These are phyloP conservation scores for Asterophora lycoperdoides DNA, from an alignment of 768 basidiomycete species.

Conservation along the genomic window DNA sequence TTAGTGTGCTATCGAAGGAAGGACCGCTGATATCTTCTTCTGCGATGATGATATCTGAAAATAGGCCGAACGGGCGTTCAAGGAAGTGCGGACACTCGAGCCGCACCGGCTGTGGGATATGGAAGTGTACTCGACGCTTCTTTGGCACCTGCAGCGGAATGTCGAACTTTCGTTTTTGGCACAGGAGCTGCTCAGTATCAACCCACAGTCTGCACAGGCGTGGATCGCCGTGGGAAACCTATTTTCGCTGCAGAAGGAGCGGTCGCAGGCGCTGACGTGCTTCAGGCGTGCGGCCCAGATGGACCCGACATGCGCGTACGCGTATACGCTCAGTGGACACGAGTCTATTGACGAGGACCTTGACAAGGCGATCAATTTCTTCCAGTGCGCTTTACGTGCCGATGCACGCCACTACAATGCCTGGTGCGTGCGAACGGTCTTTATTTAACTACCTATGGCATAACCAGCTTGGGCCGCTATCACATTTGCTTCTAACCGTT, in stretches of 20 bases:
- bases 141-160: slow-evolving; percentile 89
- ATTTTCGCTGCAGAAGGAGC: slow-evolving; percentile 93
- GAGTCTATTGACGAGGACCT: slow-evolving; percentile 96
- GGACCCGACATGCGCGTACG: slow-evolving; percentile 89
- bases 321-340: slow-evolving; percentile 94
- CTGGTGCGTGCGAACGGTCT: slow-evolving; percentile 56
- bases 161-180: slow-evolving; percentile 88
- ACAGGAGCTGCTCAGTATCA: slow-evolving; percentile 84
- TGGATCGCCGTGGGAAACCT: slow-evolving; percentile 98
- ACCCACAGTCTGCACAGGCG: slow-evolving; percentile 77
- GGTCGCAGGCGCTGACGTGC: slow-evolving; percentile 88
- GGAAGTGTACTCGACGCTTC: slow-evolving; percentile 93
- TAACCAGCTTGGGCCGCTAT: too few species aligned
- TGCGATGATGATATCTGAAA: background rate
- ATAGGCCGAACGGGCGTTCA: slow-evolving; percentile 89
- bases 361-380: slow-evolving; percentile 87
- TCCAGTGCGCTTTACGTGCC: slow-evolving; percentile 85
- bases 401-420: slow-evolving; percentile 97
- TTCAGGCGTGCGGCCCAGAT: slow-evolving; percentile 89
- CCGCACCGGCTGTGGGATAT: slow-evolving; percentile 91
- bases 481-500: too few species aligned
- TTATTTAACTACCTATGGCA: too few species aligned
- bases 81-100: slow-evolving; percentile 72
- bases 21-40: slow-evolving; percentile 20
- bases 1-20: too few species aligned